Evolutionary conservation across 2,329 filamentous ascomycete species (phyloP), one percentile per base, ranked within the genome.

Genomic region (Sordariomycetes sp.): DNA sequence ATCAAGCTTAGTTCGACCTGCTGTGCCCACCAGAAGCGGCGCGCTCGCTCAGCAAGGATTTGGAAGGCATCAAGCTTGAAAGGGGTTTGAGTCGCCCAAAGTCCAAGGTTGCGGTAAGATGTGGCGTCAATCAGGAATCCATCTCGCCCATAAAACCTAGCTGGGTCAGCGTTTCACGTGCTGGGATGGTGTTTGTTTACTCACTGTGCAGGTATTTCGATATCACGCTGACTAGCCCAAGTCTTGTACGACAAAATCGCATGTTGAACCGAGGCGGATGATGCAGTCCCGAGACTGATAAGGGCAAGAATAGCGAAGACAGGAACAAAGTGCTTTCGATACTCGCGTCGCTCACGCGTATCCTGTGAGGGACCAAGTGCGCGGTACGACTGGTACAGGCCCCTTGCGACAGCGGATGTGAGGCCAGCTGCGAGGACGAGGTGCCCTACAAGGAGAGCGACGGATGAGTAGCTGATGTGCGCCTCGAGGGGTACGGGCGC

Each of bases 1-100:
- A 71, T 55, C 10, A 67, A 59, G 19, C 64, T 68, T 10, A 73
- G 56, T 38, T 75, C 71, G 28, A 73, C 59, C 53, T 81, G 75
- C 40, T 73, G 72, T 6, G 68, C 72, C 70, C 76, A 80, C 66
- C 75, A 75, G 46, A 75, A 69, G 12, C 72, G 66, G 32, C 69
- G 65, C 4, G 66, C 59, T 32, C 64, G 70, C 45, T 70, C 68
- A 6, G 70, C 60, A 5, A 75, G 57, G 17, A 75, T 70, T 39
- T 72, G 66, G 37, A 75, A 59, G 9, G 66, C 64, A 48, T 75
- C 69, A 8, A 53, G 52, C 40, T 70, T 62, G 16, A 77, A 47
- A 17, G 71, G 61, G 3, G 66, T 66, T 23, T 76, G 67, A 30
- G 57, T 63, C 38, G 74, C 47, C 74, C 74, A 79, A 18, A 63